Base-by-base conservation (phyloP, 2,329 filamentous ascomycete genomes). In the Monosporascus sp. region DNA sequence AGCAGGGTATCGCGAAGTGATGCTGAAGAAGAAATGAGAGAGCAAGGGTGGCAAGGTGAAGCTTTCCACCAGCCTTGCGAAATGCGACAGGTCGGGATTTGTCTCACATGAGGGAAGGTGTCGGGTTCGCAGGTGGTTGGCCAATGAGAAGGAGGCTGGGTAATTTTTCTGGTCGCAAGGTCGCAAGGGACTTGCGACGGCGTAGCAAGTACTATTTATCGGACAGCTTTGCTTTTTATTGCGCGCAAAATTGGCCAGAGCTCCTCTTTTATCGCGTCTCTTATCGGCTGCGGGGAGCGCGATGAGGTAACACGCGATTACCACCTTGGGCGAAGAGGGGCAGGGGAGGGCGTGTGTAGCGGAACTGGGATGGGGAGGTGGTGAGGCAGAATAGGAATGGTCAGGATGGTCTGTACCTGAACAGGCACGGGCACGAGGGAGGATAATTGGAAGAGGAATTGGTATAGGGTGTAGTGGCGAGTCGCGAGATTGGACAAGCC, bases 61-160 rank as follows among this genome's bases (percentile, higher is more conserved):
- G 38, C 38, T 20, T 41, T 46, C 46, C 46, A 43, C 52, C 58
- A 59, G 56, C 54, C 58, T 63, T 62, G 60, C 50, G 54, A 54
- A 50, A 60, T 60, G 59, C 59, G 59, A 59, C 53, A 51, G 50
- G 45, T 57, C 41, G 45, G 43, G 53, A 45, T 49, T 45, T 18
- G 37, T 24, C 39, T 43, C 39, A 43, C 39, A 43, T 24, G 41
- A 50, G 37, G 39, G n/a, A 46, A 48, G 46, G 45, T 35, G 27
- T 35, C 43, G 36, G 48, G 41, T 18, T 43, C 3, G 43, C 43
- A 39, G 52, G 51, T 56, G 54, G 54, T 51, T 52, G 56, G 44
- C 55, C 53, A 54, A 57, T 57, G 49, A 52, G 54, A 54, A 55
- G 35, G 53, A 46, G 53, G 52, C 37, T 57, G 53, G 54, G 49